These are phyloP conservation scores for Alternaria brassicicola DNA, from an alignment of 2,329 filamentous ascomycete genomes.

Conservation along the genomic window DNA sequence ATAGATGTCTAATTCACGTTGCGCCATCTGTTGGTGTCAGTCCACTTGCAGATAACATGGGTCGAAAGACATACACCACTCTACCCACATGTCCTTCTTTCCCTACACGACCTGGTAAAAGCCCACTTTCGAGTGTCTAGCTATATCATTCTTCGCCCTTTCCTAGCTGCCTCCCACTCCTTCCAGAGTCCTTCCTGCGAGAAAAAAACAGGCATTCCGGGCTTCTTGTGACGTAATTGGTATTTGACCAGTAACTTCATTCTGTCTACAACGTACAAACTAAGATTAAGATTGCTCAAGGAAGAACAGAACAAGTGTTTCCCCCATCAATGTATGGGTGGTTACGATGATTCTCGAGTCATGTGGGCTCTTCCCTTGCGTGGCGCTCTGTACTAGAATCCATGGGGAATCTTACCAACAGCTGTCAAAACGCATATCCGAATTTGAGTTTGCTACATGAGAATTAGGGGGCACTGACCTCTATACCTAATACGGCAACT, in stretches of 20 bases:
- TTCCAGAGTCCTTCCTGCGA: not conserved
- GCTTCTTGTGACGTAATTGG: not conserved
- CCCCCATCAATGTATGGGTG: not conserved
- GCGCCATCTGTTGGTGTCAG: not conserved
- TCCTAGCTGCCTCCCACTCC: not conserved
- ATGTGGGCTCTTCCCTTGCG: not conserved
- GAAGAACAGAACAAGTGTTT: not conserved
- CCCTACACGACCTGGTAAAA: not conserved
- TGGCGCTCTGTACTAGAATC: not conserved
- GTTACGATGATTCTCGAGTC: not conserved
- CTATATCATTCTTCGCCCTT: not conserved
- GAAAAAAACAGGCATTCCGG: not conserved
- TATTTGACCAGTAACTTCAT: not conserved
- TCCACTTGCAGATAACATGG: not conserved
- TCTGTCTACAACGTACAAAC: not conserved
- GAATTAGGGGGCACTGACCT: not conserved
- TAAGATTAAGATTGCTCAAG: not conserved
- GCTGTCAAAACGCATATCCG: not conserved
- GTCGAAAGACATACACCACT: not conserved
- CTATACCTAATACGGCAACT: not conserved
- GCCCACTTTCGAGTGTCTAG: not conserved
- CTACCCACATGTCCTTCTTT: not conserved
- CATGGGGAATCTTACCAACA: not conserved
- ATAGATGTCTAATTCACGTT: not conserved
- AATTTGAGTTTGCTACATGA: not conserved